Evolutionary conservation across 345 rosid species (phyloP), one percentile per base, ranked within the genome.

Genomic region (Barbarea vulgaris): DNA sequence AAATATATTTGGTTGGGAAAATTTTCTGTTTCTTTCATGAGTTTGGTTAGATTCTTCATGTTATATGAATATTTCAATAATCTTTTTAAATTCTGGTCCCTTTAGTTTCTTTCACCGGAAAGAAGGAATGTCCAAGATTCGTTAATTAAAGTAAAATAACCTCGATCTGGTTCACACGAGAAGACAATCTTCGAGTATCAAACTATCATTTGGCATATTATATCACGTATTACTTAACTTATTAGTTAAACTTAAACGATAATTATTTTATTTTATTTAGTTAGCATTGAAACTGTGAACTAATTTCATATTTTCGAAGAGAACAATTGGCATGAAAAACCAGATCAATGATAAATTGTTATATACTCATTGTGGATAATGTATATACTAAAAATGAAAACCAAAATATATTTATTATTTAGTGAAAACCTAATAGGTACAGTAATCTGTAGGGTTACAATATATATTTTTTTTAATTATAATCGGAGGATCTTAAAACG

Each of bases 131-230:
- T 76, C 74, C 50, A 30, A 52, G 39, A 75, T 28, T 67, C 47
- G 67, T 59, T 59, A 17, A 15, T 58, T 75, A 75, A 47, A 50
- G 2, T 67, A 67, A 67, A 50, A 67, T 67, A 67, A 66, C 15
- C 68, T 59, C 2, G 63, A 67, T 59, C 73, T 67, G 68, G 51
- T 75, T 75, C 68, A 67, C 68, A 67, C 61, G 62, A 67, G 60
- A 74, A 50, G 52, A 67, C 60, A 47, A 48, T 50, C 44, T 67
- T 67, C 53, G 5, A 46, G 48, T 18, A 33, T 24, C 30, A 17
- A 25, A 37, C 53, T 62, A 17, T 59, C 3, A 34, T 3, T 12
- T 12, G 15, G 5, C 6, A 39, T 60, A 60, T 47, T 15, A 50
- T 58, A 21, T 59, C 58, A 50, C 25, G 25, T 2, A 25, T 25